Base-by-base conservation (phyloP, 805 yeast species). In the Hanseniaspora meyeri region DNA sequence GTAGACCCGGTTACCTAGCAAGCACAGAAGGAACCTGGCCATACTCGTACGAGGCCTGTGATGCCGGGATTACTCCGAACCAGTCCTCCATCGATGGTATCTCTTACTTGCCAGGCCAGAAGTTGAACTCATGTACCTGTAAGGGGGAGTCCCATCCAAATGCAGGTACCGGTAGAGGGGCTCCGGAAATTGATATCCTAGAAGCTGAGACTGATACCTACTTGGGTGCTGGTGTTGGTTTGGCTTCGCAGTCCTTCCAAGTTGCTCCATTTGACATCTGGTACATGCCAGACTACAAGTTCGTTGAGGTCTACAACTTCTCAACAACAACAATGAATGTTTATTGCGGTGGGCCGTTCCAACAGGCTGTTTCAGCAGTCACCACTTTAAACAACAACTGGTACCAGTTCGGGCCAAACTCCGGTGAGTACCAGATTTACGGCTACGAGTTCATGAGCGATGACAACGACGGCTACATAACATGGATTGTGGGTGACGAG, bases 11-110 rank as follows among this genome's bases (percentile, higher is more conserved):
- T 11, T 90, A 80, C 66, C 70, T 80, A 72, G 87, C 95, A 6
- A 75, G 91, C 3, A 81, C 96, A 2, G 95, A 90, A 29, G 97
- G 97, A 59, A 83, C 86, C 31, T 90, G 97, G 97, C 97, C 97
- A 4, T 90, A 89, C 65, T 75, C 91, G 1, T 90, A 90, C 67
- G 83, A 84, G 38, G 68, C 80, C 3, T 90, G 97, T 70, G 96
- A 90, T 72, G 89, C 90, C 2, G 97, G 97, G 62, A 89, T 89
- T 61, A 89, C 97, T 2, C 86, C 96, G 16, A 90, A 90, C 68
- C 97, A 90, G 72, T 84, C 95, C 7, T 80, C 95, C 0, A 76
- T 85, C 1, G 97, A 90, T 68, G 97, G 97, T 58, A 80, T 89
- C 43, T 84, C 90, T 1, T 87, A 80, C 65, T 72, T 90, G 55